Evolutionary conservation across 2,329 filamentous ascomycete species (phyloP).

Genomic region (Rutstroemia sydowiana): DNA sequence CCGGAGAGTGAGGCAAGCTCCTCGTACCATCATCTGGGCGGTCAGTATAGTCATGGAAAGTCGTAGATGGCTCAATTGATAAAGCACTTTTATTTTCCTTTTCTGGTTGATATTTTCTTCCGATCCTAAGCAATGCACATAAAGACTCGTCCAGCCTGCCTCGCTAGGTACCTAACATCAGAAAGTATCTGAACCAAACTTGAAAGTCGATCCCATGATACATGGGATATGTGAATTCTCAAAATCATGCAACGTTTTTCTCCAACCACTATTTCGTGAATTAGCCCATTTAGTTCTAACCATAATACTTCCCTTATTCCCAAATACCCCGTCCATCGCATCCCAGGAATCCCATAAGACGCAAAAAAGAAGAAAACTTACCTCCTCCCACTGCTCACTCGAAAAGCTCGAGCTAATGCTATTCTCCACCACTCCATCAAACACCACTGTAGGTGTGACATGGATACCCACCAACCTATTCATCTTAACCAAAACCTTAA

Average conservation of each 20-base stretch:
- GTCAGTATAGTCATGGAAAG: too few relatives aligned
- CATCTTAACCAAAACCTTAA: constrained; percentile 79
- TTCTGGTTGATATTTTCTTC: too few relatives aligned
- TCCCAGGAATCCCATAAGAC: not conserved
- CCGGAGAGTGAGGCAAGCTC: too few relatives aligned
- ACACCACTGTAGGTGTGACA: constrained; percentile 83
- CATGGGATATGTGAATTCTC: not conserved
- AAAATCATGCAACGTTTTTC: constrained; percentile 1
- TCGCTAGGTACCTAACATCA: not conserved
- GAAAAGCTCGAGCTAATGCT: constrained; percentile 75
- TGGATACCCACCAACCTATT: constrained; percentile 75
- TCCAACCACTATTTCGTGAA: constrained; percentile 2
- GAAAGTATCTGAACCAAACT: not conserved
- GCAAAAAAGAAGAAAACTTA: not conserved
- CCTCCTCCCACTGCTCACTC: constrained; percentile 70
- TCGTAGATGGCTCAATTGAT: too few relatives aligned
- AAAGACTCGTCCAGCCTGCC: too few relatives aligned
- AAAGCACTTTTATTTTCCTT: too few relatives aligned
- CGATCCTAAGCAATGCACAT: too few relatives aligned
- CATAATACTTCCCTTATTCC: not conserved
- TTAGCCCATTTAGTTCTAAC: not conserved
- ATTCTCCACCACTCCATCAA: constrained; percentile 76
- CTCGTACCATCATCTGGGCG: too few relatives aligned
- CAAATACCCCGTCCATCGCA: not conserved
- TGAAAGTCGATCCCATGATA: not conserved